phyloP scores from a whole-genome alignment of 345 rosid species.

The Heritiera fomes region DNA sequence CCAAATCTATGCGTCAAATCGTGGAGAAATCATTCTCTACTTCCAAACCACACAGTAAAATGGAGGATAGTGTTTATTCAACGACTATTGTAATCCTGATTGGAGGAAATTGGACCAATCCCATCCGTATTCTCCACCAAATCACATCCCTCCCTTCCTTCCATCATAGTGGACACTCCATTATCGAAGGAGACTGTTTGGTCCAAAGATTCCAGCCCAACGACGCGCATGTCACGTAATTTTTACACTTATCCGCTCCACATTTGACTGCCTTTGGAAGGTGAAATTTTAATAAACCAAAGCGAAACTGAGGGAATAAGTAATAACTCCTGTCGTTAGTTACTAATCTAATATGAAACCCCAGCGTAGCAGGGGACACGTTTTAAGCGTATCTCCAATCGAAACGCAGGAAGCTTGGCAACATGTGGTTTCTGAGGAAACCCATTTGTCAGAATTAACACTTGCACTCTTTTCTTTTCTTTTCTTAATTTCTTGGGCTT shows the following conservation, averaged over 20 bases:
- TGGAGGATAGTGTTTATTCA: not conserved
- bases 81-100: not conserved
- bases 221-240: not conserved
- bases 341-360: too few species aligned
- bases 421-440: constrained; percentile 40
- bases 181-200: not conserved
- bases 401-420: constrained; percentile 22
- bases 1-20: not conserved
- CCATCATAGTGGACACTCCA: not conserved
- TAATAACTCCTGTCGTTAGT: not conserved
- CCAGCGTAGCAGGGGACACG: not conserved
- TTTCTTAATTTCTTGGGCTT: not conserved
- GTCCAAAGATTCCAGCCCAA: not conserved
- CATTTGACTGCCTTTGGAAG: not conserved
- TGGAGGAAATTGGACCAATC: not conserved
- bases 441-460: constrained; percentile 19
- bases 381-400: not conserved
- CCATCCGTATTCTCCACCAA: not conserved
- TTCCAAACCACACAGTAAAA: not conserved
- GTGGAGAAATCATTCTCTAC: not conserved
- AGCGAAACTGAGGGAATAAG: not conserved
- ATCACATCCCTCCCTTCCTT: not conserved
- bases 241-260: not conserved
- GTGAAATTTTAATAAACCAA: too few species aligned
- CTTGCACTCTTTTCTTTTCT: not conserved